A percentile compares a stretch with the other conserved stretches of the same genome.
These are phyloP conservation scores for Calocybe cyanea DNA, from an alignment of 768 basidiomycete species.

Conservation along the genomic window DNA sequence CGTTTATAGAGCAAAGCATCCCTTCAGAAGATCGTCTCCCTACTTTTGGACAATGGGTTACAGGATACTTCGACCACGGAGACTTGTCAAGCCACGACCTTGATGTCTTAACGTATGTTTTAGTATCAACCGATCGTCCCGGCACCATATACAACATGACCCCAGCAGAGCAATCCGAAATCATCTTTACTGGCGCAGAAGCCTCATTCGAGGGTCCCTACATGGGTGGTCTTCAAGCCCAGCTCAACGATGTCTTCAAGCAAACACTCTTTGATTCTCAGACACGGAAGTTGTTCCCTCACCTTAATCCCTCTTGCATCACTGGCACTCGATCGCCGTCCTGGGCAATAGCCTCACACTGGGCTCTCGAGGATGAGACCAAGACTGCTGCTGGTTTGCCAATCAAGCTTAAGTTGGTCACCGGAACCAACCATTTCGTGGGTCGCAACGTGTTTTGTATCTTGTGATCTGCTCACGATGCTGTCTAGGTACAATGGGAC, in stretches of 20 bases:
- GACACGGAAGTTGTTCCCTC: conserved; percentile 11
- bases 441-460: background rate
- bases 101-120: conserved; percentile 20
- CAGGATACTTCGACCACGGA: conserved; percentile 30
- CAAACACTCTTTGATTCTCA: conserved; percentile 17
- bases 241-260: conserved; percentile 17
- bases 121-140: conserved; percentile 16
- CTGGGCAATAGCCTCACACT: conserved; percentile 14
- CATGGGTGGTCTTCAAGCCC: conserved; percentile 13
- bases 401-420: conserved; percentile 12
- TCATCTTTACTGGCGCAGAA: conserved; percentile 7
- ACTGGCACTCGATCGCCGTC: conserved; percentile 15
- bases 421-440: conserved; percentile 21
- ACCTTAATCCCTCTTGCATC: conserved; percentile 12
- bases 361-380: conserved; percentile 18
- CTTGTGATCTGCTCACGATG: background rate
- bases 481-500: conserved; percentile 22
- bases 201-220: conserved; percentile 16
- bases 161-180: conserved; percentile 8
- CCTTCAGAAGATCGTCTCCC: conserved; percentile 16
- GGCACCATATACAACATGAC: conserved; percentile 26
- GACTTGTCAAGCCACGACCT: conserved; percentile 21
- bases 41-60: conserved; percentile 25
- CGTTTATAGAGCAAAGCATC: conserved; percentile 21
- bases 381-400: conserved; percentile 1